Conservation (phyloP, 208 protist genomes). For the Strigomonas culicis region DNA sequence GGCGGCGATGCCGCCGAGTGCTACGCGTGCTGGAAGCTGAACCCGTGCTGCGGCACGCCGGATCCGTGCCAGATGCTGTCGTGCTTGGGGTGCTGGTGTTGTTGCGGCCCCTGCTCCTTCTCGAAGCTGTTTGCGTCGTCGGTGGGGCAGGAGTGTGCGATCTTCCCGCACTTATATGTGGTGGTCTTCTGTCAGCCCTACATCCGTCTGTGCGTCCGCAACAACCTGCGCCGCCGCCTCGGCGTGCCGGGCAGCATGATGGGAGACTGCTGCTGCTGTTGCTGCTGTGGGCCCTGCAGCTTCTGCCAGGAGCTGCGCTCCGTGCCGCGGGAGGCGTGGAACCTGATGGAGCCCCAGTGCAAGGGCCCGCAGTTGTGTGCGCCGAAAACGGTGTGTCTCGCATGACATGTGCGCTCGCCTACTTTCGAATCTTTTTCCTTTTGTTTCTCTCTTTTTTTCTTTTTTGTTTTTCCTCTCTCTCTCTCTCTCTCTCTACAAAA, state of each 20-base stretch:
- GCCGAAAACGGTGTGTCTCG: constrained; percentile 28
- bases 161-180: constrained; percentile 52
- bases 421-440: constrained; percentile 13
- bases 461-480: not conserved
- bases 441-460: not conserved
- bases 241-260: constrained; percentile 53
- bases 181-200: constrained; percentile 32
- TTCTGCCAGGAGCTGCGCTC: constrained; percentile 52
- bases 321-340: constrained; percentile 36
- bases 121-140: constrained; percentile 53
- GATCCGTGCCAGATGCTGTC: constrained; percentile 29
- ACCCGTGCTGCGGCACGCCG: constrained; percentile 54
- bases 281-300: constrained; percentile 49
- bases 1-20: constrained; percentile 43
- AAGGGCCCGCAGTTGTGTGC: constrained; percentile 19
- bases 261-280: constrained; percentile 57
- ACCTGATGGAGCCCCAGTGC: constrained; percentile 27
- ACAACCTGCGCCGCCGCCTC: constrained; percentile 46
- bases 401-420: constrained; percentile 9
- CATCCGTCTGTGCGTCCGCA: constrained; percentile 34
- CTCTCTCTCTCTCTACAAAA: constrained; percentile 2
- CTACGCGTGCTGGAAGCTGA: constrained; percentile 62
- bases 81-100: constrained; percentile 49
- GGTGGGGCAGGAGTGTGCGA: constrained; percentile 41
- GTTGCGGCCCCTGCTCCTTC: constrained; percentile 32